phyloP scores from a whole-genome alignment of 2,329 filamentous ascomycete species.

The Fusarium torulosum region DNA sequence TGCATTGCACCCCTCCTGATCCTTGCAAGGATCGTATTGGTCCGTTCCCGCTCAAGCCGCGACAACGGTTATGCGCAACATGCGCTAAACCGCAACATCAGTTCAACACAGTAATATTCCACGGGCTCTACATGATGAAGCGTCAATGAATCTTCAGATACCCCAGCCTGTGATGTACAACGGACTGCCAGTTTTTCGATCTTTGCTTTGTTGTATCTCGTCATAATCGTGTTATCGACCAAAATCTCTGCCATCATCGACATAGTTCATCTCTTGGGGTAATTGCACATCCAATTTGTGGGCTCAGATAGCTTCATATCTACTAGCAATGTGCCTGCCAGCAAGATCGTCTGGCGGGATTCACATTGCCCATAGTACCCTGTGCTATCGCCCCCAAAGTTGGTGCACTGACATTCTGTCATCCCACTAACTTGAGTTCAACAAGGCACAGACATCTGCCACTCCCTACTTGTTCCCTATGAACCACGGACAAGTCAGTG shows the following conservation, averaged over 20 bases:
- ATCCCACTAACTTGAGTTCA: background rate
- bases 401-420: background rate
- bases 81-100: constrained; percentile 64
- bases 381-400: background rate
- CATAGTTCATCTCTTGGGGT: background rate
- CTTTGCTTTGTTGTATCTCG: constrained; percentile 30
- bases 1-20: constrained; percentile 45
- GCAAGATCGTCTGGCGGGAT: background rate
- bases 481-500: constrained; percentile 6
- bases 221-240: constrained; percentile 20
- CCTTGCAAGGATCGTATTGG: constrained; percentile 55
- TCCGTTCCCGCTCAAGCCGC: constrained; percentile 52
- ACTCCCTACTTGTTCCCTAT: constrained; percentile 4
- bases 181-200: constrained; percentile 29
- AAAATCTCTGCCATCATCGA: constrained; percentile 13
- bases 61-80: constrained; percentile 67
- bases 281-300: background rate
- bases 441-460: constrained; percentile 7
- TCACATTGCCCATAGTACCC: background rate
- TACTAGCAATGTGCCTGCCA: background rate
- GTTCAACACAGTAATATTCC: constrained; percentile 49
- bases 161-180: constrained; percentile 47
- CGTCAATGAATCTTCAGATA: constrained; percentile 57
- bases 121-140: constrained; percentile 57
- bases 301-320: background rate